Evolutionary conservation across 2,329 filamentous ascomycete genomes (phyloP).

Genomic region (Ophiocordyceps camponoti-rufipedis): DNA sequence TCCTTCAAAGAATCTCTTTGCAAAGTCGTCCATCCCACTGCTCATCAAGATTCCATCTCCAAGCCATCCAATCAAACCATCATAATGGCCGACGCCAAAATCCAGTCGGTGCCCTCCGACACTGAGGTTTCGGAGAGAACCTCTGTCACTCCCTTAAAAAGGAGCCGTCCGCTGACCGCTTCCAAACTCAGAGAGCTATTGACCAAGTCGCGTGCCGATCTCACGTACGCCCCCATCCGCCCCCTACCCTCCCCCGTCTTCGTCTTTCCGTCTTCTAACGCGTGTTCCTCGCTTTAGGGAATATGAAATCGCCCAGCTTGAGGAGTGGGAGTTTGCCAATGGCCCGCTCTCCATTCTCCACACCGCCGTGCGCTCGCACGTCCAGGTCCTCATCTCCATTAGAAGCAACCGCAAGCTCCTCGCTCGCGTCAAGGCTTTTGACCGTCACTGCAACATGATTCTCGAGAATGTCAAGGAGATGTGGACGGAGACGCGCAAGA

Average conservation of each 20-base stretch:
- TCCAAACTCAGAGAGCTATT: slow-evolving; percentile 55
- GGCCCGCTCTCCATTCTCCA: slow-evolving; percentile 72
- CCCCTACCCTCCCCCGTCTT: neutral
- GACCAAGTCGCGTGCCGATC: slow-evolving; percentile 72
- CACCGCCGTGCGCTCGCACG: slow-evolving; percentile 86
- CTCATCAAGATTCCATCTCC: neutral
- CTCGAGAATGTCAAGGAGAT: slow-evolving; percentile 90
- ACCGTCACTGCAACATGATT: slow-evolving; percentile 98
- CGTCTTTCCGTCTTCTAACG: neutral
- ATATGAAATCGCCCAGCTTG: slow-evolving; percentile 67
- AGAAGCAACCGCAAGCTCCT: slow-evolving; percentile 97
- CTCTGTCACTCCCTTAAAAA: neutral
- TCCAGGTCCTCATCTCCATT: slow-evolving; percentile 90
- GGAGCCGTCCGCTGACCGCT: neutral
- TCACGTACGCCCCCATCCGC: slow-evolving; percentile 51
- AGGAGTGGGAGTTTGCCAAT: slow-evolving; percentile 36
- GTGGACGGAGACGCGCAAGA: slow-evolving; percentile 73
- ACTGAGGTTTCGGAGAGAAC: neutral
- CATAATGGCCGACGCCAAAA: slow-evolving; percentile 51
- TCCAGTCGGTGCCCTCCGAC: slow-evolving; percentile 36
- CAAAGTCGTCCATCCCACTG: neutral
- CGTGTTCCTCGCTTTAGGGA: slow-evolving; percentile 45
- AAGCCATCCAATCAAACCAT: neutral
- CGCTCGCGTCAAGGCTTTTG: slow-evolving; percentile 94
- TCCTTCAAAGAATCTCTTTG: neutral